Evolutionary conservation across 805 yeast species (phyloP), one percentile per base, ranked within the genome.

Genomic region (Yamadazyma tumulicola): DNA sequence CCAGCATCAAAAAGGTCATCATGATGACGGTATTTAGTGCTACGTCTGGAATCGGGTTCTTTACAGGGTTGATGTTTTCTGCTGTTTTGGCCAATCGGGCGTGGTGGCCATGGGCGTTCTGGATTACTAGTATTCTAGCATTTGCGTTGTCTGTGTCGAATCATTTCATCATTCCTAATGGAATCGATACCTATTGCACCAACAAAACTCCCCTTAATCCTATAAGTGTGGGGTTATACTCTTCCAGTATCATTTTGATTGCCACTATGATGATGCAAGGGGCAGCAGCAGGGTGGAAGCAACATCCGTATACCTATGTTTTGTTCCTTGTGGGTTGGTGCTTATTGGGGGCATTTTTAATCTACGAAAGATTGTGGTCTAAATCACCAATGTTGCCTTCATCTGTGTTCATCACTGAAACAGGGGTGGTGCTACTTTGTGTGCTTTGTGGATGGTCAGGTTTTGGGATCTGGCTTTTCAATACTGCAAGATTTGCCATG

Each of bases 181-280:
- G 49, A 12, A 52, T 59, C 10, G 56, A 54, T 1, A 37, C 34
- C 19, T 23, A 12, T n/a, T 18, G 24, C 8, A 24, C 15, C 6
- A 16, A 23, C 6, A 29, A 24, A 11, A 30, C 32, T 4, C 73
- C 82, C 5, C 16, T 31, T 31, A 27, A 31, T 22, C n/a, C 18
- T 4, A 22, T 31, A 9, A 15, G 33, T 11, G 7, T 20, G 20
- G 17, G 12, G 5, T n/a, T 31, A 15, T 31, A 18, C 10, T 6
- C 5, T 8, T 38, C 61, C 7, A 86, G 85, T 0, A 52, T 85
- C 26, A 64, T 81, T 3, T 51, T 84, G 15, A 67, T 83, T 51
- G 81, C 80, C 43, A 77, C 81, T 51, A 75, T 79, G 2, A 78
- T 85, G 77, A 85, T 81, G 48, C 87, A 85, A 51, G 89, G 83